These are phyloP conservation scores for Aciculosporium take DNA, from an alignment of 2,329 filamentous ascomycete species.

Conservation along the genomic window DNA sequence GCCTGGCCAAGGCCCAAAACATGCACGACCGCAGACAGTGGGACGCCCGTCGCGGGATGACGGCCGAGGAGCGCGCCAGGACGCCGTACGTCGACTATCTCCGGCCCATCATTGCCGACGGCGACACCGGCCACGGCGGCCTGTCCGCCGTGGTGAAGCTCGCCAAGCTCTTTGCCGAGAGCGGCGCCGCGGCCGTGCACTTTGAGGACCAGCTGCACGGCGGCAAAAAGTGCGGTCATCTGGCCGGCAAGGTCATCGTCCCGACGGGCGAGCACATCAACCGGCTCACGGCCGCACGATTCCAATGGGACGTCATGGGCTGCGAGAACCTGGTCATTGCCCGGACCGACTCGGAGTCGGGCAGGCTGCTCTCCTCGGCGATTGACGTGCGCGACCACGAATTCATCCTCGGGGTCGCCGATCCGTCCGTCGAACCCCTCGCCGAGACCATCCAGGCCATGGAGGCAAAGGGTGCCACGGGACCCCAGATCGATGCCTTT, in stretches of 20 bases:
- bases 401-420: slow-evolving; percentile 79
- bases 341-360: slow-evolving; percentile 88
- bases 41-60: slow-evolving; percentile 70
- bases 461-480: slow-evolving; percentile 65
- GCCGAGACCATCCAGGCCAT: slow-evolving; percentile 82
- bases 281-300: slow-evolving; percentile 76
- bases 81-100: slow-evolving; percentile 86
- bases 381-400: slow-evolving; percentile 94
- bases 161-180: slow-evolving; percentile 93
- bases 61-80: slow-evolving; percentile 52
- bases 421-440: slow-evolving; percentile 59
- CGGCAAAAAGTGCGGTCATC: slow-evolving; percentile 94
- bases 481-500: slow-evolving; percentile 69
- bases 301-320: slow-evolving; percentile 98
- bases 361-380: slow-evolving; percentile 75
- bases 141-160: slow-evolving; percentile 88
- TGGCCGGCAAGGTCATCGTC: slow-evolving; percentile 91
- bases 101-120: slow-evolving; percentile 88
- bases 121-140: slow-evolving; percentile 90
- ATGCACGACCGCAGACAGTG: slow-evolving; percentile 95
- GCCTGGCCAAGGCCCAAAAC: slow-evolving; percentile 89
- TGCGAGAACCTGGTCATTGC: slow-evolving; percentile 90
- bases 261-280: slow-evolving; percentile 94
- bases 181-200: slow-evolving; percentile 88
- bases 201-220: slow-evolving; percentile 97